These are phyloP conservation scores for Plectosphaerella cucumerina DNA, from an alignment of 2,329 filamentous ascomycete species.

Conservation along the genomic window DNA sequence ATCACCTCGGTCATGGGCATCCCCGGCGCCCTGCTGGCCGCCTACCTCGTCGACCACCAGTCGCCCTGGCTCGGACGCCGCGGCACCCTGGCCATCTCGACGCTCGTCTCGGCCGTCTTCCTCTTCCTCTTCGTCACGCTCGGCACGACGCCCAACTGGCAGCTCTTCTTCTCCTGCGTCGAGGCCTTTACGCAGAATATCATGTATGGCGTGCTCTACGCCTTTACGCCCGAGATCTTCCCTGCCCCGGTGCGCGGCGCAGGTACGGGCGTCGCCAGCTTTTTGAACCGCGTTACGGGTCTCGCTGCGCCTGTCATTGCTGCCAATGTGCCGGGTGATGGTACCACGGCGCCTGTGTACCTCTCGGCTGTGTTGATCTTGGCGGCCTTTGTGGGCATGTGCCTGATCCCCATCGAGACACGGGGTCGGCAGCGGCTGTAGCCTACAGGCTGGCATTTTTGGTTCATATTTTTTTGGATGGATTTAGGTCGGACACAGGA, in stretches of 20 bases:
- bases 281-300: slow-evolving; percentile 65
- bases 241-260: slow-evolving; percentile 68
- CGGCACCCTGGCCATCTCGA: slow-evolving; percentile 66
- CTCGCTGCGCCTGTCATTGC: slow-evolving; percentile 67
- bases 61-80: slow-evolving; percentile 64
- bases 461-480: neutral
- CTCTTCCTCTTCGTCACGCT: slow-evolving; percentile 63
- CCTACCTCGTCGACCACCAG: slow-evolving; percentile 63
- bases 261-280: slow-evolving; percentile 67
- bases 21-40: slow-evolving; percentile 71
- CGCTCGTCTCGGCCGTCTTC: slow-evolving; percentile 63
- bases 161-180: slow-evolving; percentile 63
- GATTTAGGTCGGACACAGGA: neutral
- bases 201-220: slow-evolving; percentile 74
- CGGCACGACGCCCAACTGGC: slow-evolving; percentile 49
- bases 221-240: slow-evolving; percentile 75
- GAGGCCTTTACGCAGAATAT: slow-evolving; percentile 72
- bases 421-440: slow-evolving; percentile 54
- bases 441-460: too few relatives aligned
- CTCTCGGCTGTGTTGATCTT: slow-evolving; percentile 53
- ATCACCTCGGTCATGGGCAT: slow-evolving; percentile 75
- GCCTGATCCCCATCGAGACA: slow-evolving; percentile 60
- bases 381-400: slow-evolving; percentile 55
- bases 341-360: slow-evolving; percentile 53
- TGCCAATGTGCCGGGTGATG: slow-evolving; percentile 53